Percentiles rank a stretch among this genome's conserved stretches.
Evolutionary conservation across 2,329 filamentous ascomycete species (phyloP).

Genomic region (Phyllosticta citrichinensis): DNA sequence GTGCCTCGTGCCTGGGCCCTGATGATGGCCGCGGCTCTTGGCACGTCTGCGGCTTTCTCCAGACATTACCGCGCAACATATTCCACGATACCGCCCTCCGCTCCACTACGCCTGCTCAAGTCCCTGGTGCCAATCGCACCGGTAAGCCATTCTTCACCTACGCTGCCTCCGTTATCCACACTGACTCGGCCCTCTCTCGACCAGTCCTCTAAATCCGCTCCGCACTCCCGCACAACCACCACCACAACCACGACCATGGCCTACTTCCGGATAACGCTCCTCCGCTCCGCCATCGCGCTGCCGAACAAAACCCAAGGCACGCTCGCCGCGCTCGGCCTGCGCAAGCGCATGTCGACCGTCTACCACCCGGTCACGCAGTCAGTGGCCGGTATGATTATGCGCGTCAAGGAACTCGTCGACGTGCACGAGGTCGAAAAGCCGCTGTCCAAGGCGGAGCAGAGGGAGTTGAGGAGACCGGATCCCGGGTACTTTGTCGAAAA

Average conservation of each 20-base stretch:
- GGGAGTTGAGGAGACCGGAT: slow-evolving; percentile 62
- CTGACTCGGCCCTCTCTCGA: not conserved
- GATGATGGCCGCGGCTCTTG: not conserved
- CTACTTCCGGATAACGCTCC: slow-evolving; percentile 84
- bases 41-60: not conserved
- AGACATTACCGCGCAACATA: not conserved
- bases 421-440: slow-evolving; percentile 65
- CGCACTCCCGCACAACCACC: not conserved
- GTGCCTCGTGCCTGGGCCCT: not conserved
- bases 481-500: slow-evolving; percentile 72
- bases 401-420: slow-evolving; percentile 82
- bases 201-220: not conserved
- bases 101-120: not conserved
- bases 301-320: slow-evolving; percentile 67
- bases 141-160: not conserved
- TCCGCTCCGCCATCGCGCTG: slow-evolving; percentile 82
- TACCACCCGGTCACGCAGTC: slow-evolving; percentile 77
- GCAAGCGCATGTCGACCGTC: slow-evolving; percentile 74
- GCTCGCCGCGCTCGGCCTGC: slow-evolving; percentile 74
- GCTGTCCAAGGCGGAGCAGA: slow-evolving; percentile 58
- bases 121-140: not conserved
- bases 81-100: not conserved
- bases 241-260: slow-evolving; percentile 42
- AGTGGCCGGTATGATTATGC: slow-evolving; percentile 83
- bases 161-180: not conserved